These are phyloP conservation scores for Apiotrichum siamense DNA, from an alignment of 1,284 basidiomycete species.

Conservation along the genomic window DNA sequence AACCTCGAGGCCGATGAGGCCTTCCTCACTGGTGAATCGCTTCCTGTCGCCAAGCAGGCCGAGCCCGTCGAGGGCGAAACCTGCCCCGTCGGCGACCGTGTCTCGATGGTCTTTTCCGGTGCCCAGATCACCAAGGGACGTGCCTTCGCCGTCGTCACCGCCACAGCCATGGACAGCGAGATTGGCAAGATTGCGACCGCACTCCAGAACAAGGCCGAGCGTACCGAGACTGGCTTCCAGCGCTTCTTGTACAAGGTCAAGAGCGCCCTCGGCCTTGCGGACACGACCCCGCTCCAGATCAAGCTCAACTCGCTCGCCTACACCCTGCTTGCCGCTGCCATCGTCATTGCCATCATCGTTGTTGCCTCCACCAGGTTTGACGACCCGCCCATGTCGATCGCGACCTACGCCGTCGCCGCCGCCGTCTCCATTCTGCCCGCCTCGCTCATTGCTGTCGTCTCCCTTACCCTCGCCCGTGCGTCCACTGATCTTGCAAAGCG, in stretches of 20 bases:
- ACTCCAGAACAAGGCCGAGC: constrained; percentile 46
- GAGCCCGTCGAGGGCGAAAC: constrained; percentile 47
- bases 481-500: constrained; percentile 48
- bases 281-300: constrained; percentile 58
- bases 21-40: constrained; percentile 64
- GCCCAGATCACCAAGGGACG: constrained; percentile 62
- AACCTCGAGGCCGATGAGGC: constrained; percentile 61
- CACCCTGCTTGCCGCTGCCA: constrained; percentile 55
- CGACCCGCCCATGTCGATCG: constrained; percentile 47
- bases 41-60: constrained; percentile 58
- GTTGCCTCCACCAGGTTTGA: constrained; percentile 54
- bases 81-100: constrained; percentile 55
- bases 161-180: constrained; percentile 62
- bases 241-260: constrained; percentile 44
- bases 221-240: constrained; percentile 41
- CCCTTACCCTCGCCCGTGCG: constrained; percentile 46
- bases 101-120: constrained; percentile 53
- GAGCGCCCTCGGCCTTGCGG: constrained; percentile 48
- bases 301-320: constrained; percentile 59
- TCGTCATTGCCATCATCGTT: constrained; percentile 57
- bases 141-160: constrained; percentile 56
- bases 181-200: constrained; percentile 57
- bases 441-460: constrained; percentile 49
- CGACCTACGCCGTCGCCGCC: constrained; percentile 51
- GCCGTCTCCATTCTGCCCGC: constrained; percentile 56